These are phyloP conservation scores for Plantago ovata DNA, from an alignment of 257 asterid species.

Conservation along the genomic window DNA sequence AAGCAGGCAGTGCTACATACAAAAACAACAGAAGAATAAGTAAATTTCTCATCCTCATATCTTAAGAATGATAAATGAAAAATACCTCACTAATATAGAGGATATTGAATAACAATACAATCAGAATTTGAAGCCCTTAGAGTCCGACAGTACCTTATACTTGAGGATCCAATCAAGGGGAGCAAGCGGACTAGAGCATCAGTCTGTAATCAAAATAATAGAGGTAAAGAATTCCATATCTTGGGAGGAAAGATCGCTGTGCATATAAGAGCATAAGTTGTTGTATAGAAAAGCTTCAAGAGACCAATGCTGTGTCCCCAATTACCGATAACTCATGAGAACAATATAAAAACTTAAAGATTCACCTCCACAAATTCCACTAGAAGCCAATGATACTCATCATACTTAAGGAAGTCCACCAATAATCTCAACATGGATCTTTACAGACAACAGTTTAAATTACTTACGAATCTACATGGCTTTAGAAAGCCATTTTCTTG, in stretches of 20 bases:
- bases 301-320: no score
- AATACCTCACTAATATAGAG: conserved; percentile 2
- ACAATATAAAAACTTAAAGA: no score
- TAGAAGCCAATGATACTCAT: no score
- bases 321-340: no score
- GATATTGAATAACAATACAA: neutral
- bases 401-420: no score
- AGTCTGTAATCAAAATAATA: conserved; percentile 45
- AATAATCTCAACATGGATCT: no score
- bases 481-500: conserved; percentile 3
- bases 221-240: conserved; percentile 3
- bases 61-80: conserved; percentile 11
- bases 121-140: conserved; percentile 12
- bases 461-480: neutral
- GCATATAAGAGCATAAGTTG: conserved; percentile 3
- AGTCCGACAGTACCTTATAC: conserved; percentile 60
- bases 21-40: conserved; percentile 12
- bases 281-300: no score
- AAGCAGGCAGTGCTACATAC: conserved; percentile 77
- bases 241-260: conserved; percentile 4
- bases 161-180: conserved; percentile 90
- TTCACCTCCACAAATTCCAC: no score
- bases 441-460: no score
- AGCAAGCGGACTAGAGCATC: conserved; percentile 93
- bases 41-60: conserved; percentile 15